A percentile compares a stretch with the other conserved stretches of the same genome.
These are phyloP conservation scores for Malassezia obtusa DNA, from an alignment of 1,284 basidiomycete genomes.

Conservation along the genomic window DNA sequence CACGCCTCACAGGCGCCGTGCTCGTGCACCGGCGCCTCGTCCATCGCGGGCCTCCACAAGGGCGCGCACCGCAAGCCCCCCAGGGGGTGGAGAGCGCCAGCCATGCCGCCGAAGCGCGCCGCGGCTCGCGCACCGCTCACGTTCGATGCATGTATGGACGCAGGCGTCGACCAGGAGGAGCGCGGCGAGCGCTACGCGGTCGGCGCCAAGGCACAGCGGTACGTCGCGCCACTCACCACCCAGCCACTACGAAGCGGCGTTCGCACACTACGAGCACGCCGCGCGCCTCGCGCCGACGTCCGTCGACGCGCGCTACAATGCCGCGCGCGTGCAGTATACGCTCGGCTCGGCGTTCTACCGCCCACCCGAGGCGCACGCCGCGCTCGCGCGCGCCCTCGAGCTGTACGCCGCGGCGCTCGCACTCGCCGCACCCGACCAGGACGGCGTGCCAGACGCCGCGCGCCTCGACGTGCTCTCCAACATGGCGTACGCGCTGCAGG, in stretches of 20 bases:
- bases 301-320: constrained; percentile 13
- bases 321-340: constrained; percentile 14
- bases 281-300: not conserved
- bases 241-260: constrained; percentile 8
- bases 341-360: constrained; percentile 5
- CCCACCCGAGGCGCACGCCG: not conserved
- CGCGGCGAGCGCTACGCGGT: constrained; percentile 11
- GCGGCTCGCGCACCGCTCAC: not conserved
- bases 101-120: not conserved
- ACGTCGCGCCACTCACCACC: not conserved
- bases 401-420: constrained; percentile 1
- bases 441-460: constrained; percentile 2
- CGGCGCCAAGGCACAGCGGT: constrained; percentile 14
- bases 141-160: constrained; percentile 17
- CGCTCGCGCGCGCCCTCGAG: not conserved
- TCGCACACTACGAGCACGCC: constrained; percentile 1
- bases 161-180: constrained; percentile 16
- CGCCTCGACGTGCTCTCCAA: constrained; percentile 14
- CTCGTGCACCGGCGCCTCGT: not conserved
- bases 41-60: not conserved
- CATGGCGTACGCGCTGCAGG: constrained; percentile 4
- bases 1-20: not conserved
- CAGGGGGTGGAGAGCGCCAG: not conserved
- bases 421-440: not conserved
- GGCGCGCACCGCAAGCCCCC: not conserved